Conservation (phyloP, 495 filamentous ascomycete genomes). For the Trichoderma asperelloides region DNA sequence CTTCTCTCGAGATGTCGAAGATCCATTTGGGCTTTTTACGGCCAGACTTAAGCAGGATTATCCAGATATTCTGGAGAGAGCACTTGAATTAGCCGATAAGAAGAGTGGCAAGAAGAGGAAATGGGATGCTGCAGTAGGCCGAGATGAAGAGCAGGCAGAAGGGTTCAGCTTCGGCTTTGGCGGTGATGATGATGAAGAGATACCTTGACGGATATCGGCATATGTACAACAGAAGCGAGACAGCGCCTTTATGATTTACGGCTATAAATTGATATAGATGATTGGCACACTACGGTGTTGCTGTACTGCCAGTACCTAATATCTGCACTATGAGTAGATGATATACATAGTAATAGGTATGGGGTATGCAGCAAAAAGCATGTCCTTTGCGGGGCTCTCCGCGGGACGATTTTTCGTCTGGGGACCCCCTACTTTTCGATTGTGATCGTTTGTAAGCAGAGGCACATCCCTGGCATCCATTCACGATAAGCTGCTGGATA, state of each 20-base stretch:
- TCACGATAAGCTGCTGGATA: neutral
- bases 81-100: constrained; percentile 55
- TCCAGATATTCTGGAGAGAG: constrained; percentile 57
- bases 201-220: constrained; percentile 20
- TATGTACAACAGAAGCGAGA: neutral
- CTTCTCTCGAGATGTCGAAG: constrained; percentile 62
- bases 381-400: neutral
- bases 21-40: constrained; percentile 73
- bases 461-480: neutral
- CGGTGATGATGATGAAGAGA: constrained; percentile 41
- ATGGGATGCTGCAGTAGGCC: constrained; percentile 70
- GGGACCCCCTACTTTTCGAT: neutral
- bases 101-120: constrained; percentile 62
- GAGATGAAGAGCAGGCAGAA: constrained; percentile 34
- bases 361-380: neutral
- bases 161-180: constrained; percentile 67
- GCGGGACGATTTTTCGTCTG: neutral
- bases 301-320: neutral
- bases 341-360: neutral
- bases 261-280: neutral
- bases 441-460: neutral
- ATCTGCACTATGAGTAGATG: neutral
- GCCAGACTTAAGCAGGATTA: constrained; percentile 52
- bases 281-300: neutral
- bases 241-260: neutral